phyloP scores from a whole-genome alignment of 2,329 filamentous ascomycete species.

The Graphiopsis chlorocephala region DNA sequence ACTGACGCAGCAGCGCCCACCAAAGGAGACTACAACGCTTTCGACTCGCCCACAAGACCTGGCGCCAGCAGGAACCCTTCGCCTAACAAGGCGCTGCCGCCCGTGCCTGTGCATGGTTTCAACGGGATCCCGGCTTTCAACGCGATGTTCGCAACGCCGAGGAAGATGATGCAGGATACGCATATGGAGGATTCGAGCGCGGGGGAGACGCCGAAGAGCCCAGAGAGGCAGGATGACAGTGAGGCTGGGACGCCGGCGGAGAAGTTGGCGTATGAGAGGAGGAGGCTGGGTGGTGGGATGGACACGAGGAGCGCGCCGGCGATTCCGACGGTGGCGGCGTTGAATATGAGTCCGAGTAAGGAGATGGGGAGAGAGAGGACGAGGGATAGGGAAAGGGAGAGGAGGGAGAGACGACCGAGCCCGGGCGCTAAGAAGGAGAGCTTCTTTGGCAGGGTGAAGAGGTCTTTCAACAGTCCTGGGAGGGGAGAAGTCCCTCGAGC shows the following conservation, averaged over 20 bases:
- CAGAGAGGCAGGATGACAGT: constrained; percentile 39
- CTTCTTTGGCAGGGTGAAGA: constrained; percentile 31
- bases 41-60: constrained; percentile 42
- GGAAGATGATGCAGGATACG: constrained; percentile 34
- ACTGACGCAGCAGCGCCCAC: constrained; percentile 7
- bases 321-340: not conserved
- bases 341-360: constrained; percentile 5
- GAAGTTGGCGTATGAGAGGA: constrained; percentile 9
- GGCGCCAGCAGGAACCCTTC: constrained; percentile 26
- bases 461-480: constrained; percentile 36
- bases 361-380: constrained; percentile 21
- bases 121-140: constrained; percentile 25
- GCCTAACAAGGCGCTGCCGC: constrained; percentile 39
- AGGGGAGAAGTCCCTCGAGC: constrained; percentile 37
- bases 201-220: constrained; percentile 50
- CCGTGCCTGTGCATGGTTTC: constrained; percentile 34
- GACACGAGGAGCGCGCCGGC: constrained; percentile 8
- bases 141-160: constrained; percentile 38
- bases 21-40: constrained; percentile 29
- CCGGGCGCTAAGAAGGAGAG: constrained; percentile 23
- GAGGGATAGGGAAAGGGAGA: constrained; percentile 25
- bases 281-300: not conserved
- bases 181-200: constrained; percentile 44
- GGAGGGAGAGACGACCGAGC: constrained; percentile 21
- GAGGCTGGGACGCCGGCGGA: constrained; percentile 23